Evolutionary conservation across 2,329 filamentous ascomycete species (phyloP).

Genomic region (Colletotrichum phormii): DNA sequence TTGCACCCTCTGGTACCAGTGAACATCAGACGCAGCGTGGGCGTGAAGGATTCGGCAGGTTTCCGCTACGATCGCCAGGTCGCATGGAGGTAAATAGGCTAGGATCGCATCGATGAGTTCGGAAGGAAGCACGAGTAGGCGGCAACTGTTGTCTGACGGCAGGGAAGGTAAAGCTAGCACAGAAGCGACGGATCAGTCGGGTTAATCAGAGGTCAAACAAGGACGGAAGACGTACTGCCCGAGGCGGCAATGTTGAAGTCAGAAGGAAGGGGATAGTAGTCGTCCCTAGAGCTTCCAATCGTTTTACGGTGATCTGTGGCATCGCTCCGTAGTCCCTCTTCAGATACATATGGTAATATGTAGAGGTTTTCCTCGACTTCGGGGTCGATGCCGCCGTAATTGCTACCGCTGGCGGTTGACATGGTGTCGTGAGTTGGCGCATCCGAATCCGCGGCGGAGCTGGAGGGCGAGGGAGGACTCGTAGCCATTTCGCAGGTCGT

Average conservation of each 20-base stretch:
- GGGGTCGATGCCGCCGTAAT: conserved; percentile 50
- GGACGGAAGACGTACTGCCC: not conserved
- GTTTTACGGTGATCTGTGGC: conserved; percentile 36
- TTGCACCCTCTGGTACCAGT: conserved; percentile 80
- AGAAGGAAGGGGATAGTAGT: conserved; percentile 33
- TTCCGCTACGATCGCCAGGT: conserved; percentile 69
- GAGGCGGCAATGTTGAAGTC: not conserved
- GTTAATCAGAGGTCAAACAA: not conserved
- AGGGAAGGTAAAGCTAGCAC: conserved; percentile 8
- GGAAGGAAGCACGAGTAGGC: conserved; percentile 71
- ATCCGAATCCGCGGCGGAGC: not conserved
- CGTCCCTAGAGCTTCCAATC: conserved; percentile 24
- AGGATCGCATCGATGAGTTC: conserved; percentile 83
- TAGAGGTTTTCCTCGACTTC: conserved; percentile 50
- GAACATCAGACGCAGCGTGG: conserved; percentile 72
- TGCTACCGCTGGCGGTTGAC: conserved; percentile 21
- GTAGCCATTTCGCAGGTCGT: conserved; percentile 17
- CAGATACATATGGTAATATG: conserved; percentile 44
- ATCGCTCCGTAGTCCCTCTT: conserved; percentile 39
- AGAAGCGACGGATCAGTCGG: not conserved
- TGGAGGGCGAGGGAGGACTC: conserved; percentile 10
- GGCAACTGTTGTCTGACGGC: conserved; percentile 27
- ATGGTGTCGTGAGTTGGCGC: conserved; percentile 3
- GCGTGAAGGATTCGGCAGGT: conserved; percentile 72
- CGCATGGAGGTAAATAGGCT: conserved; percentile 70